Conservation (phyloP, 148 eudicot species). For the Drosera capensis region DNA sequence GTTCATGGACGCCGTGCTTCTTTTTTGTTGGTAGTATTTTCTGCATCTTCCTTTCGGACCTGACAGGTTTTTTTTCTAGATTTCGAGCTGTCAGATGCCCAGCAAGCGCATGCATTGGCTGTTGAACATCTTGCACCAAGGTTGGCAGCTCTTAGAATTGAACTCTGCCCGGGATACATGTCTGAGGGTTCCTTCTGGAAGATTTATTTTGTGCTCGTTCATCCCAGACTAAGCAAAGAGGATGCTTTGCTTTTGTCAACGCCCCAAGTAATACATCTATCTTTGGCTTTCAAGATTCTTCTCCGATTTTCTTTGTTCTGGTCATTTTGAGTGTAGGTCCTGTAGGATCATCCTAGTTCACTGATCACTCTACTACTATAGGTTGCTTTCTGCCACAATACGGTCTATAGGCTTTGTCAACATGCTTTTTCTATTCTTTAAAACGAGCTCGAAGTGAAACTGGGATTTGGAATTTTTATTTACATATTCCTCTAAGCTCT, state of each 20-base stretch:
- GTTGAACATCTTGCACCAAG: slow-evolving; percentile 81
- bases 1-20: too few species aligned
- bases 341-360: too few species aligned
- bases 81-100: slow-evolving; percentile 84
- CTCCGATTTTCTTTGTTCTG: not conserved
- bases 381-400: too few species aligned
- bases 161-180: slow-evolving; percentile 87
- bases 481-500: too few species aligned
- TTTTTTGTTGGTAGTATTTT: too few species aligned
- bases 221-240: slow-evolving; percentile 53
- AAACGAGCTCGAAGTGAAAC: too few species aligned
- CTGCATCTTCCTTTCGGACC: too few species aligned
- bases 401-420: too few species aligned
- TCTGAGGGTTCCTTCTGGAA: slow-evolving; percentile 84
- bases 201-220: slow-evolving; percentile 87
- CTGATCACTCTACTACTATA: too few species aligned
- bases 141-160: slow-evolving; percentile 73
- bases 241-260: slow-evolving; percentile 72
- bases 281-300: not conserved
- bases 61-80: slow-evolving; percentile 24
- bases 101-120: slow-evolving; percentile 92
- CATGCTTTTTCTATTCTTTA: too few species aligned
- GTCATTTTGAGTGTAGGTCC: too few species aligned
- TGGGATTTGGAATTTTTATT: too few species aligned
- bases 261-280: slow-evolving; percentile 44